Evolutionary conservation across 495 filamentous ascomycete genomes (phyloP).

Genomic region (Lasiosphaeriaceae sp.): DNA sequence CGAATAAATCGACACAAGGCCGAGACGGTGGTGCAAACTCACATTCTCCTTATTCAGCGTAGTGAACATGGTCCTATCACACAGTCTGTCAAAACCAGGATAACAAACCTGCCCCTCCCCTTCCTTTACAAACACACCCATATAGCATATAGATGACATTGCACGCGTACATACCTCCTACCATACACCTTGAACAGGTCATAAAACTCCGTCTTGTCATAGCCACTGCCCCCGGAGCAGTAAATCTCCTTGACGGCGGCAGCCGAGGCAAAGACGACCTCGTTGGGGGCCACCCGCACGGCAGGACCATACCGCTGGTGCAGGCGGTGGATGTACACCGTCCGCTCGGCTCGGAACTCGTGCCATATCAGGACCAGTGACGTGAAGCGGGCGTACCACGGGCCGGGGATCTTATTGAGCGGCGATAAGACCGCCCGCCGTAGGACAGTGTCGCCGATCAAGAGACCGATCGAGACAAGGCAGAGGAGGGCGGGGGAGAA

Average conservation of each 20-base stretch:
- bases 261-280: constrained; percentile 56
- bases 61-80: constrained; percentile 55
- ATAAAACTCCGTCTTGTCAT: constrained; percentile 67
- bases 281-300: constrained; percentile 56
- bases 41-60: constrained; percentile 54
- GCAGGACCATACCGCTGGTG: constrained; percentile 55
- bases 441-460: constrained; percentile 19
- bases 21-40: constrained; percentile 9
- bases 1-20: too few relatives aligned
- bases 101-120: too few relatives aligned
- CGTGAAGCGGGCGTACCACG: constrained; percentile 49
- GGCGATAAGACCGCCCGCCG: constrained; percentile 31
- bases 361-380: constrained; percentile 53
- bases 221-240: constrained; percentile 59
- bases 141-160: background rate
- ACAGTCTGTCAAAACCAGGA: background rate
- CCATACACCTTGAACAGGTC: constrained; percentile 57
- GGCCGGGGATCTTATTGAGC: constrained; percentile 49
- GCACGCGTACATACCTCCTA: constrained; percentile 36
- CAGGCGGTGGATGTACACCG: constrained; percentile 50
- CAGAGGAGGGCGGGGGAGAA: constrained; percentile 15
- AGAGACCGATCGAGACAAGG: background rate
- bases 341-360: constrained; percentile 52
- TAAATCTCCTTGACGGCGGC: constrained; percentile 65
- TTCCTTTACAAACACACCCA: too few relatives aligned